These are phyloP conservation scores for Acanthamoeba royreba DNA, from an alignment of 208 protist genomes.

Conservation along the genomic window DNA sequence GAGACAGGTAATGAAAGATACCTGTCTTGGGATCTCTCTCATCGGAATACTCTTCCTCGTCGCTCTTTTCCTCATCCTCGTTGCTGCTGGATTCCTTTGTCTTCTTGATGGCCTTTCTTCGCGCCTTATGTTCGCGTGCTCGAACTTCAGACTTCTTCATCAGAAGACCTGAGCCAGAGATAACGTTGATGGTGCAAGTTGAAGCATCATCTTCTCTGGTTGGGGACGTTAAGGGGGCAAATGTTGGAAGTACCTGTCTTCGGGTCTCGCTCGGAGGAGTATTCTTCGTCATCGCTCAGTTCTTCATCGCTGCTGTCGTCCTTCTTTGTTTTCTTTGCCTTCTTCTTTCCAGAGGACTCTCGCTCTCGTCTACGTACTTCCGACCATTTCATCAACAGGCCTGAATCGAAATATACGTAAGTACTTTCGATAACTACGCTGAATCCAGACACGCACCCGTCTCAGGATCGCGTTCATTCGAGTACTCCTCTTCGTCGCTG, in stretches of 20 bases:
- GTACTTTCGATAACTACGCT: no score
- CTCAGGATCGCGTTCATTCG: not conserved
- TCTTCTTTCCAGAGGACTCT: not conserved
- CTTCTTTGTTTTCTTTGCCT: not conserved
- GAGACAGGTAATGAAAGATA: no score
- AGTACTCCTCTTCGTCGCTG: constrained; percentile 33
- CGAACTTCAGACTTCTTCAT: not conserved
- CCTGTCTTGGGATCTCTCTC: constrained; percentile 11
- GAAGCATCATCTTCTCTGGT: no score
- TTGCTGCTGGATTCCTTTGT: no score
- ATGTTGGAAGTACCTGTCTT: not conserved
- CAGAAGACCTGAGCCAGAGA: not conserved
- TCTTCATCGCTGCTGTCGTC: not conserved
- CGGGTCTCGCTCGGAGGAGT: not conserved
- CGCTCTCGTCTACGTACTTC: not conserved
- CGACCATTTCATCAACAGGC: not conserved
- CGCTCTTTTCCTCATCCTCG: not conserved
- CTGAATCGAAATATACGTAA: no score
- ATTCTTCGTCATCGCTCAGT: constrained; percentile 5
- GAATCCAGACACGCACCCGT: constrained; percentile 7
- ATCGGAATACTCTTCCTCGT: not conserved
- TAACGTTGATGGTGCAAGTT: not conserved
- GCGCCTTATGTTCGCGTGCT: not conserved
- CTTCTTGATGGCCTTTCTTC: not conserved
- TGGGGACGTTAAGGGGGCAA: no score